Percentiles rank a stretch among this genome's conserved stretches.
Evolutionary conservation across 2,329 filamentous ascomycete species (phyloP).

Genomic region (Colletotrichum neosansevieriae): DNA sequence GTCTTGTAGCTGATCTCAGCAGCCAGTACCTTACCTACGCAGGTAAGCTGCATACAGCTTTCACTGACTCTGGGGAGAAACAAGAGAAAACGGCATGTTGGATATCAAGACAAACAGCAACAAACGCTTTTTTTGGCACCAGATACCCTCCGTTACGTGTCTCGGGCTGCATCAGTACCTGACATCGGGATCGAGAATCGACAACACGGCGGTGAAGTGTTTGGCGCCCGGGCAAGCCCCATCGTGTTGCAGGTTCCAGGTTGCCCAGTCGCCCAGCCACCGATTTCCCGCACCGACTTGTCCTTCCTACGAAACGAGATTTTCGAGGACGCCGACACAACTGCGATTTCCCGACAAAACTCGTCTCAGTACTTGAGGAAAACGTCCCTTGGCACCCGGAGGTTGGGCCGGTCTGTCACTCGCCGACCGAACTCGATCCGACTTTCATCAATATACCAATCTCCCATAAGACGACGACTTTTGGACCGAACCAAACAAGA

Average conservation of each 20-base stretch:
- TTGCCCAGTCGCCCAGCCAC: constrained; percentile 35
- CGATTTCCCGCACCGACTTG: constrained; percentile 32
- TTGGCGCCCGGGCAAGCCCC: constrained; percentile 20
- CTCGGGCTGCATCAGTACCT: constrained; percentile 6
- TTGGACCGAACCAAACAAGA: not conserved
- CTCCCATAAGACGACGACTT: not conserved
- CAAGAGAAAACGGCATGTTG: not conserved
- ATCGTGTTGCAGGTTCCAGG: constrained; percentile 30
- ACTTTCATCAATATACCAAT: constrained; percentile 10
- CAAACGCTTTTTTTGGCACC: constrained; percentile 21
- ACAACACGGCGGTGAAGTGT: constrained; percentile 31
- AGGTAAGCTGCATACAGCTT: not conserved
- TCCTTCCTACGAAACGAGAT: not conserved
- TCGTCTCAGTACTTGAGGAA: too few relatives aligned
- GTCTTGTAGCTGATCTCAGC: not conserved
- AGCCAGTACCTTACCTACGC: not conserved
- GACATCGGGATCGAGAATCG: constrained; percentile 22
- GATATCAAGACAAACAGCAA: not conserved
- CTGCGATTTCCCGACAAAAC: constrained; percentile 11
- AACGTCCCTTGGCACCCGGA: not conserved
- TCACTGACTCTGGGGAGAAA: too few relatives aligned
- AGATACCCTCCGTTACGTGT: constrained; percentile 25
- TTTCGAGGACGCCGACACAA: constrained; percentile 16
- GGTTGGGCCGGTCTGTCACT: constrained; percentile 7
- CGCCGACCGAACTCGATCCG: not conserved